phyloP scores from a whole-genome alignment of 2,329 filamentous ascomycete genomes.

The Ceratocystiopsis brevicomis region DNA sequence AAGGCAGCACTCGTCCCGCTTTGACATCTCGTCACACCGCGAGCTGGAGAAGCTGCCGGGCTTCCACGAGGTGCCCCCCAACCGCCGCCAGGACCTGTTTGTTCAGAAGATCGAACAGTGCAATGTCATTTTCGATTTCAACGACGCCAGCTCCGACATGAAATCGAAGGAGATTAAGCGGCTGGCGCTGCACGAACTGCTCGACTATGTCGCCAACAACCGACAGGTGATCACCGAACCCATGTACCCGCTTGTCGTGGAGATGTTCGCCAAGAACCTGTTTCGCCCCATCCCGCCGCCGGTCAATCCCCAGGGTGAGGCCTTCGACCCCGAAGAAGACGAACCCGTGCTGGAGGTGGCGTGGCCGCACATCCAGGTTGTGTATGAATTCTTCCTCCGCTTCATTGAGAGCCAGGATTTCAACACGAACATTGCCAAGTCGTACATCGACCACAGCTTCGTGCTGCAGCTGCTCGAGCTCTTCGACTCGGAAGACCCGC shows the following conservation, averaged over 20 bases:
- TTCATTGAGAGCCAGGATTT: constrained; percentile 99
- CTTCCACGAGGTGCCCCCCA: constrained; percentile 93
- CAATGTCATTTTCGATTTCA: constrained; percentile 99
- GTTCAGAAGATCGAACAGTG: constrained; percentile 99
- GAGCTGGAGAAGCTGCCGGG: constrained; percentile 94
- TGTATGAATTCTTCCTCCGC: constrained; percentile 96
- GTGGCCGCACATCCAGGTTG: constrained; percentile 98
- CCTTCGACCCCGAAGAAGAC: constrained; percentile 95
- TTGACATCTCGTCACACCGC: constrained; percentile 91
- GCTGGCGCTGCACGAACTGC: constrained; percentile 79
- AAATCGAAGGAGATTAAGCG: constrained; percentile 99
- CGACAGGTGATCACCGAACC: constrained; percentile 95
- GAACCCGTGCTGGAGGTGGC: constrained; percentile 95
- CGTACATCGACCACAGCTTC: constrained; percentile 96
- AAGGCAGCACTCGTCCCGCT: constrained; percentile 76
- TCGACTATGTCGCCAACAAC: constrained; percentile 98
- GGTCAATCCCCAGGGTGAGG: constrained; percentile 93
- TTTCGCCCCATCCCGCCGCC: constrained; percentile 94
- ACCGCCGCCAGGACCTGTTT: constrained; percentile 86
- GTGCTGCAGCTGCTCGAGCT: constrained; percentile 92
- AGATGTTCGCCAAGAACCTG: constrained; percentile 98
- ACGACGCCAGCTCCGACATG: constrained; percentile 94
- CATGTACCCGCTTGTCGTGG: constrained; percentile 95
- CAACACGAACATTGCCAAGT: constrained; percentile 98
- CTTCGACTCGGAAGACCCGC: constrained; percentile 93